These are phyloP conservation scores for Perilla frutescens DNA, from an alignment of 257 asterid species.

Conservation along the genomic window DNA sequence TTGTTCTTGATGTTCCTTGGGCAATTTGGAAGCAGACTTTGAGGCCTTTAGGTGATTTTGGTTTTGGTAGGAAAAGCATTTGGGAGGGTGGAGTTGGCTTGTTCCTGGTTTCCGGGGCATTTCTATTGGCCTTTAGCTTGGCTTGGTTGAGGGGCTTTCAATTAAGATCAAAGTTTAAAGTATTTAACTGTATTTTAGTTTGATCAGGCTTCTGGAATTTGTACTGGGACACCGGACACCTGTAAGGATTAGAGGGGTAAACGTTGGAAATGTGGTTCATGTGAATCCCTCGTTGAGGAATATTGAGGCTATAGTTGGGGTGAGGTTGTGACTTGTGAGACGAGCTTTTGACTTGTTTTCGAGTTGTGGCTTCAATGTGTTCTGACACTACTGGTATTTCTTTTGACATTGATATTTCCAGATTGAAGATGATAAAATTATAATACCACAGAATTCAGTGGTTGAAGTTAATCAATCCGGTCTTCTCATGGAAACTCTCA, in stretches of 20 bases:
- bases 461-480: constrained; percentile 99
- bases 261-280: constrained; percentile 85
- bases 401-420: constrained; percentile 40
- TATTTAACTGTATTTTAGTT: constrained; percentile 87
- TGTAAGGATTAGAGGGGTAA: constrained; percentile 93
- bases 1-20: constrained; percentile 67
- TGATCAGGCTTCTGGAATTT: constrained; percentile 92
- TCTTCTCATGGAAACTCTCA: constrained; percentile 97
- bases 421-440: constrained; percentile 91
- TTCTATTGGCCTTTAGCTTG: constrained; percentile 81
- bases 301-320: constrained; percentile 92
- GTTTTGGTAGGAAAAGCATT: constrained; percentile 90
- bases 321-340: constrained; percentile 47
- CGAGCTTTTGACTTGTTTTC: constrained; percentile 28
- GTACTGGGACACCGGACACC: constrained; percentile 72
- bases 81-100: constrained; percentile 99
- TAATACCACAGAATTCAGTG: constrained; percentile 88
- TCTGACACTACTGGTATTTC: constrained; percentile 24
- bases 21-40: constrained; percentile 80
- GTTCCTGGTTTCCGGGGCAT: constrained; percentile 84
- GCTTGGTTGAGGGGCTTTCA: constrained; percentile 96
- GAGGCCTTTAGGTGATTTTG: constrained; percentile 88
- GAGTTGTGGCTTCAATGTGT: constrained; percentile 22
- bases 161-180: constrained; percentile 79
- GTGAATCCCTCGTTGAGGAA: constrained; percentile 84